These are phyloP conservation scores for Microsporum ferrugineum DNA, from an alignment of 2,329 filamentous ascomycete genomes.

Conservation along the genomic window DNA sequence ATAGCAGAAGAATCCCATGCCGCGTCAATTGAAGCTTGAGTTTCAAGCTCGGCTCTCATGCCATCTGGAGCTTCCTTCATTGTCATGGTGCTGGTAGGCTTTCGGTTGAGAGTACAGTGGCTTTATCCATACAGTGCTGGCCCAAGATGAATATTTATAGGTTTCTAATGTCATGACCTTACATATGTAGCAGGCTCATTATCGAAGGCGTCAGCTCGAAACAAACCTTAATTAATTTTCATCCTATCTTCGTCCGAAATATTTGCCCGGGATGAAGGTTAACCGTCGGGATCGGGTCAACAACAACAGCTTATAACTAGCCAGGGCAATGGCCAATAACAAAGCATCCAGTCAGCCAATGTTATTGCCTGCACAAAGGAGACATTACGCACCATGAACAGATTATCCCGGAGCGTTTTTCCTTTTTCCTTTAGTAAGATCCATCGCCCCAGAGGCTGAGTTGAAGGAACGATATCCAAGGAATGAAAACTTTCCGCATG, in stretches of 20 bases:
- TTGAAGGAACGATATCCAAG: neutral
- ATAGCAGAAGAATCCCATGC: constrained; percentile 5
- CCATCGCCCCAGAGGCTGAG: too few species aligned
- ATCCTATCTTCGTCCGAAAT: neutral
- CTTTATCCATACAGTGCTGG: neutral
- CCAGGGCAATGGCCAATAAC: too few species aligned
- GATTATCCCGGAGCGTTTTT: too few species aligned
- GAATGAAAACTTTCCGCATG: neutral
- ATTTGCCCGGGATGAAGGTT: neutral
- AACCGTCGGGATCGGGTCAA: neutral
- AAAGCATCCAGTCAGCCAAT: too few species aligned
- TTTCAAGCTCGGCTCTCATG: neutral
- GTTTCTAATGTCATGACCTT: neutral
- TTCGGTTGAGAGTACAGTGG: neutral
- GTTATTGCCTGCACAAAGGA: too few species aligned
- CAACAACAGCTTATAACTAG: neutral
- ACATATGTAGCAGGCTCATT: neutral
- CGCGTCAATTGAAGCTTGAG: neutral
- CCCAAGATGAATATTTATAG: neutral
- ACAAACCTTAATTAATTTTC: neutral
- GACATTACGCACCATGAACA: too few species aligned
- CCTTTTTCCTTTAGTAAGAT: too few species aligned
- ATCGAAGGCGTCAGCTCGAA: neutral
- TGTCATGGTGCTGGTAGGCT: neutral
- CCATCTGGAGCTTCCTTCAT: constrained; percentile 2